These are phyloP conservation scores for Bacterosira constricta DNA, from an alignment of 108 stramenopile species.

Conservation along the genomic window DNA sequence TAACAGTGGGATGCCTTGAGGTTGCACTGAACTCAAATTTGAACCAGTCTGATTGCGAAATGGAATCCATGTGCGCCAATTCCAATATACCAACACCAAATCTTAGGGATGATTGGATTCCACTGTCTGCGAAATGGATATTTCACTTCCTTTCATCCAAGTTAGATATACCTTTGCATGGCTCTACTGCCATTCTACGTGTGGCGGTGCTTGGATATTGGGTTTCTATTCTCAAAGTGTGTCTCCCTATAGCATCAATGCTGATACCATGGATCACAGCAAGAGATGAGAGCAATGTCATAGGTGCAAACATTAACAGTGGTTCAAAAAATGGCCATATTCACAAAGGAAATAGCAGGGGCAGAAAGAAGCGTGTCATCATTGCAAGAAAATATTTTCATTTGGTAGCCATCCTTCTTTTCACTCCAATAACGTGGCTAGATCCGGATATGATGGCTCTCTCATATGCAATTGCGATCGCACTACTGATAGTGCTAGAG, in stretches of 20 bases:
- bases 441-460: slow-evolving; percentile 74
- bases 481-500: slow-evolving; percentile 68
- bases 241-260: slow-evolving; percentile 17
- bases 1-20: slow-evolving; percentile 35
- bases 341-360: background rate
- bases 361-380: slow-evolving; percentile 41
- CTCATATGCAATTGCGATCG: slow-evolving; percentile 74
- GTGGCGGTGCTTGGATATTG: slow-evolving; percentile 20
- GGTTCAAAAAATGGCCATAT: background rate
- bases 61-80: background rate
- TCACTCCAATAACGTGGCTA: slow-evolving; percentile 58
- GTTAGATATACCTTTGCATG: background rate
- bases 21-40: slow-evolving; percentile 7
- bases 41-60: background rate
- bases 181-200: background rate
- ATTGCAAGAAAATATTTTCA: slow-evolving; percentile 86
- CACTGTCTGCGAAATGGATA: slow-evolving; percentile 26
- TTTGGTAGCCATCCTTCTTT: slow-evolving; percentile 69
- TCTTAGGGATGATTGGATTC: background rate
- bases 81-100: background rate
- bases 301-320: background rate
- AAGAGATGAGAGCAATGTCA: background rate
- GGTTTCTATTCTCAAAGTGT: slow-evolving; percentile 6
- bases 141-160: slow-evolving; percentile 16
- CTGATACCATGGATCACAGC: slow-evolving; percentile 19